Evolutionary conservation across 306 rosid genomes (phyloP).

Genomic region (Lagenaria siceraria): DNA sequence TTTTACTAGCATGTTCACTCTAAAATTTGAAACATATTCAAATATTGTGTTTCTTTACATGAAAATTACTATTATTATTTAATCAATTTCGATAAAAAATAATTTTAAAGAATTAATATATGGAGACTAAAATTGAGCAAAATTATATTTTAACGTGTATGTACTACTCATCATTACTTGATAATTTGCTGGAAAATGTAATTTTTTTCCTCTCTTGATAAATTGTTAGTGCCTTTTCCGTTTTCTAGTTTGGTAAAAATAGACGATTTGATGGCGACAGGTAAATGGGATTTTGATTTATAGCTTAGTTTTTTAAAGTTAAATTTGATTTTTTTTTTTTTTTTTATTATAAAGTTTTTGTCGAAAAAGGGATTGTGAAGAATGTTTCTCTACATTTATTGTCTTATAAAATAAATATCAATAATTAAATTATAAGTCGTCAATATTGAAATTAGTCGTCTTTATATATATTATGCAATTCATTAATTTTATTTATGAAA

Average conservation of each 20-base stretch:
- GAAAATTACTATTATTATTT: no score
- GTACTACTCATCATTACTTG: neutral
- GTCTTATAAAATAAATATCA: neutral
- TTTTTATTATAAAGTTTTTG: neutral
- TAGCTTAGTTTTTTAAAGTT: neutral
- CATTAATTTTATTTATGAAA: neutral
- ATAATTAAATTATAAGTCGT: neutral
- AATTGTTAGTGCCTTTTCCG: neutral
- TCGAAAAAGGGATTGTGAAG: neutral
- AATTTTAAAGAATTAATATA: no score
- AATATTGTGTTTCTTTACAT: no score
- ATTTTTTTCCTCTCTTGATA: no score
- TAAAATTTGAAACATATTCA: no score
- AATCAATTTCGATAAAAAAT: no score
- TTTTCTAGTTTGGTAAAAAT: neutral
- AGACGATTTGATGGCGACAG: neutral
- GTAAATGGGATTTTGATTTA: neutral
- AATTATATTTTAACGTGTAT: no score
- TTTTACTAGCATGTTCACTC: no score
- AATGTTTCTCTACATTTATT: conserved; percentile 5
- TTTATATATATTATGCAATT: neutral
- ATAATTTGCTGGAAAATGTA: neutral
- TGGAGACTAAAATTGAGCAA: no score
- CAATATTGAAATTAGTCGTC: neutral
- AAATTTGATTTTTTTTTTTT: neutral